Evolutionary conservation across 768 basidiomycete species (phyloP).

Genomic region (Gymnopilus junonius): DNA sequence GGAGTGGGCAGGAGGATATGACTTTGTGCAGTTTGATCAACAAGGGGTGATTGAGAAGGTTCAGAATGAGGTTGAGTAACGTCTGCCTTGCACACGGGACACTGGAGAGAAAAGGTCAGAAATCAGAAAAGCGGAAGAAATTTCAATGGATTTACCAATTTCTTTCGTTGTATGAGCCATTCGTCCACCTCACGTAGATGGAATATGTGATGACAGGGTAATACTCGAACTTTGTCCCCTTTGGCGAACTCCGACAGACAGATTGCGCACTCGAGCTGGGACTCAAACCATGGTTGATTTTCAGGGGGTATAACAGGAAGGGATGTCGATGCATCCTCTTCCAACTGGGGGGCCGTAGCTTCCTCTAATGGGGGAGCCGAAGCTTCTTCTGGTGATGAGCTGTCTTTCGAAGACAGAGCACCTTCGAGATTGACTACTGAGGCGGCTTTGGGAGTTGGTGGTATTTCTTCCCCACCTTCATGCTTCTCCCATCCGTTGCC

Average conservation of each 20-base stretch:
- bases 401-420: conserved; percentile 29
- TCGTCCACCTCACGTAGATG: conserved; percentile 90
- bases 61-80: conserved; percentile 66
- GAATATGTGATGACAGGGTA: conserved; percentile 96
- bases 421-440: conserved; percentile 44
- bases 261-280: conserved; percentile 89
- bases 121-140: conserved; percentile 1
- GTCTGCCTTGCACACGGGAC: conserved; percentile 91
- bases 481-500: conserved; percentile 84
- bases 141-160: conserved; percentile 72
- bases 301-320: conserved; percentile 29
- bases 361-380: conserved; percentile 22
- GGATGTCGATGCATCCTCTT: conserved; percentile 45
- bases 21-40: conserved; percentile 12
- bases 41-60: conserved; percentile 19
- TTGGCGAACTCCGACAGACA: conserved; percentile 86
- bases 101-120: conserved; percentile 49
- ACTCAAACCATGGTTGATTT: conserved; percentile 76
- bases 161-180: conserved; percentile 93
- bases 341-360: conserved; percentile 22
- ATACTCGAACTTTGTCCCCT: conserved; percentile 88
- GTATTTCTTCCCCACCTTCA: conserved; percentile 43
- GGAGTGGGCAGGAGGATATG: conserved; percentile 21
- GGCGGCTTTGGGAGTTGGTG: conserved; percentile 27
- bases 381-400: conserved; percentile 16